Base-by-base conservation (phyloP, 371 early-diverging fungal genomes). In the Mucor piriformis region DNA sequence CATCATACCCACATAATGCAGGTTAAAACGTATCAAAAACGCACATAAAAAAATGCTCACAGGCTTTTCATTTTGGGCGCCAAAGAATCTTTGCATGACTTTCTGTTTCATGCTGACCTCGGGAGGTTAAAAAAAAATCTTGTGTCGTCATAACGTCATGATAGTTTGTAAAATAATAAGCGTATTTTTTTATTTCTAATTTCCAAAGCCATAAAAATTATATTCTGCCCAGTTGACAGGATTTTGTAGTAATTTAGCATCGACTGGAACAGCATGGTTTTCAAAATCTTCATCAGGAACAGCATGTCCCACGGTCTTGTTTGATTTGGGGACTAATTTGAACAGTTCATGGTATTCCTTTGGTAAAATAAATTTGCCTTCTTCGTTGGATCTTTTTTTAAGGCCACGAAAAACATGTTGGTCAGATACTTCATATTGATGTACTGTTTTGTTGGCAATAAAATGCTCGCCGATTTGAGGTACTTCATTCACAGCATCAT, bases 151-250 rank as follows among this genome's bases (percentile, higher is more conserved):
- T 29, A 29, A 29, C 29, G 29, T 29, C 29, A 29, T 29, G n/a
- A n/a, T n/a, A n/a, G n/a, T 29, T 29, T 29, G 6, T 13, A 33
- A 33, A 33, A 33, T 33, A 37, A 6, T 29, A 29, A 29, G 29
- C 8, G 29, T 8, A 37, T 13, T 37, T 13, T 13, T 13, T 10
- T 13, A 11, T 13, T 37, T 23, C 13, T 48, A 66, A 29, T 40
- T 66, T 20, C 70, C 70, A 59, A 55, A 62, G 16, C 51, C 50
- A 40, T 70, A 70, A 53, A 70, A 70, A 29, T 59, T 59, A 33
- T 70, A 70, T 16, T 59, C 34, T 47, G 63, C 34, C 70, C 70
- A 70, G 11, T 63, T 50, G 2, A 70, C 63, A 23, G 50, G 33
- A 3, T 62, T 57, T 12, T 62, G 32, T 15, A 67, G n/a, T n/a